Evolutionary conservation across 163 green algal genomes (phyloP).

Genomic region (Chlamydomonas reinhardtii): DNA sequence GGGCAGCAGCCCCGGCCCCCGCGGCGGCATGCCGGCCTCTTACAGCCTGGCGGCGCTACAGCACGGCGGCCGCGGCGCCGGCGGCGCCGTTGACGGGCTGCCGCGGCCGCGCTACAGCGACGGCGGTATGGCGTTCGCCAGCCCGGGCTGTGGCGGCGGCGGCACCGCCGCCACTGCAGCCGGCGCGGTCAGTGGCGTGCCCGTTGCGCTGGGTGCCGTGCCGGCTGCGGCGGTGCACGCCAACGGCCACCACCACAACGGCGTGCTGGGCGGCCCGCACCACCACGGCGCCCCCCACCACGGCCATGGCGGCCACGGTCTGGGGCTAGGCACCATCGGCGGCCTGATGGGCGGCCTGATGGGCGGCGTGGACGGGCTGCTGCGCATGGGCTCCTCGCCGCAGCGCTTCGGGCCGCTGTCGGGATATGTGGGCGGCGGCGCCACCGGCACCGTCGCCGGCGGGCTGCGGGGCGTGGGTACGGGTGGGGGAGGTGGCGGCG

Average conservation of each 20-base stretch:
- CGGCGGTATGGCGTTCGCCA: not conserved
- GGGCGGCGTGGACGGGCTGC: not conserved
- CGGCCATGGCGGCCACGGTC: no score
- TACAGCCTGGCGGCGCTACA: conserved; percentile 26
- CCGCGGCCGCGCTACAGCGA: no score
- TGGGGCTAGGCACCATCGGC: no score
- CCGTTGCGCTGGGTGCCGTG: no score
- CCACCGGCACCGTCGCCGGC: no score
- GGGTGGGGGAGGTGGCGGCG: not conserved
- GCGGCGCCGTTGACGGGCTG: not conserved
- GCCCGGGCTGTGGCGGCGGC: no score
- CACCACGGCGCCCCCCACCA: no score
- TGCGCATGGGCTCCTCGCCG: not conserved
- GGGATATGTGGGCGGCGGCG: not conserved
- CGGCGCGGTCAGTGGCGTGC: no score
- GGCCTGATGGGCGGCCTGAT: not conserved
- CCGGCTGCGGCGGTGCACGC: no score
- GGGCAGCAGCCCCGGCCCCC: not conserved
- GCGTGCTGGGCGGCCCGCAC: no score
- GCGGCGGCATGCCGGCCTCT: not conserved
- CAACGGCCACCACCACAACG: no score
- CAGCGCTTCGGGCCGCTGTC: not conserved
- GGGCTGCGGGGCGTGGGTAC: not conserved
- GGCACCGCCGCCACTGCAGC: no score
- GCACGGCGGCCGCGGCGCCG: not conserved